Evolutionary conservation across 2,329 filamentous ascomycete genomes (phyloP).

Genomic region (Annulohypoxylon truncatum): DNA sequence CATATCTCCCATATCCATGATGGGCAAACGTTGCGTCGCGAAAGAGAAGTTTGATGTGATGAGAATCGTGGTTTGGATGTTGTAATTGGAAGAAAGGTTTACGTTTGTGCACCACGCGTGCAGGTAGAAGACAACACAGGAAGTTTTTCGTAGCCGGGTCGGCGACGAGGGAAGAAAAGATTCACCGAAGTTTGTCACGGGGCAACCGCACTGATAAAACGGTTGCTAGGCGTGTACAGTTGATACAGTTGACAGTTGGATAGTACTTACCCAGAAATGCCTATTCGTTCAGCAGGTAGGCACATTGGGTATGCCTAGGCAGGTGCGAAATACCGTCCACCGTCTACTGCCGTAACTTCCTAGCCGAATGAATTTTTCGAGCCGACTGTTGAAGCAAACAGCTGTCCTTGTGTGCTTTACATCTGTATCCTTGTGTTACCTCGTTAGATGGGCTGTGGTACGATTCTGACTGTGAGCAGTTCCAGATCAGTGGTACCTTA

Average conservation of each 20-base stretch:
- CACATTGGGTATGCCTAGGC: neutral
- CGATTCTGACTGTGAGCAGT: neutral
- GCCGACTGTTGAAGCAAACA: neutral
- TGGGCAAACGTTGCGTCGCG: neutral
- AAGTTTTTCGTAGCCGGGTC: neutral
- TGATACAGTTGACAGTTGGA: neutral
- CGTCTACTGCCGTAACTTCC: neutral
- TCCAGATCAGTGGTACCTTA: constrained; percentile 4
- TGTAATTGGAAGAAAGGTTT: neutral
- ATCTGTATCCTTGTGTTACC: constrained; percentile 4
- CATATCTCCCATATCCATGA: constrained; percentile 10
- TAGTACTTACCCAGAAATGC: neutral
- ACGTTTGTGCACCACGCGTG: neutral
- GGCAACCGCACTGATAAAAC: neutral
- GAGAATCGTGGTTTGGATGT: neutral
- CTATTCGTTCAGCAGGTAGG: neutral
- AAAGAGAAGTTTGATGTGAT: neutral
- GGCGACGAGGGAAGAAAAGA: neutral
- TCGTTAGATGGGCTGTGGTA: neutral
- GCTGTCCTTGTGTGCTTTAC: neutral
- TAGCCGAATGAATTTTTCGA: neutral
- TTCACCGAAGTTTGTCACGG: constrained; percentile 62
- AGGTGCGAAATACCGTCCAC: neutral
- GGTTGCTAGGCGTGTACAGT: no score
- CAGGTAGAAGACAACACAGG: neutral